These are phyloP conservation scores for Colletotrichum sidae DNA, from an alignment of 2,329 filamentous ascomycete species.

Conservation along the genomic window DNA sequence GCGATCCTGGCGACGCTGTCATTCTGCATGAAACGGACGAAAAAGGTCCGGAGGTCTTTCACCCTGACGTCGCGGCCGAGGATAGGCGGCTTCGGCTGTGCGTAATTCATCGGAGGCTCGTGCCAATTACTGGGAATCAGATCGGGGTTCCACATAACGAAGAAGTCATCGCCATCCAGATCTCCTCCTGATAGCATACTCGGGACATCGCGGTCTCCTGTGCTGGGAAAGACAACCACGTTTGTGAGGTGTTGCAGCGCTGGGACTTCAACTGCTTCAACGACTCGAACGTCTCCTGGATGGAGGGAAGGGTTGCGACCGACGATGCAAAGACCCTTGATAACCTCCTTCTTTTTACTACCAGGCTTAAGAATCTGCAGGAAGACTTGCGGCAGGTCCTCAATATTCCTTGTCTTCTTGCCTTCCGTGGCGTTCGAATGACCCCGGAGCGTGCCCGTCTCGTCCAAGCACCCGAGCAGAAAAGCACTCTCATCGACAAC, in stretches of 20 bases:
- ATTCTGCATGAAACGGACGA: slow-evolving; percentile 93
- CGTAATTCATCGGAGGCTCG: slow-evolving; percentile 81
- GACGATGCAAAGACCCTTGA: slow-evolving; percentile 83
- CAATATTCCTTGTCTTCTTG: slow-evolving; percentile 54
- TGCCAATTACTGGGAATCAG: slow-evolving; percentile 80
- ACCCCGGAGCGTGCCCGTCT: slow-evolving; percentile 80
- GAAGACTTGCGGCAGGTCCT: slow-evolving; percentile 85
- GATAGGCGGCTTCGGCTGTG: slow-evolving; percentile 65
- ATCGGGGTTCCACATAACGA: slow-evolving; percentile 88
- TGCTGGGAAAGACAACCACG: slow-evolving; percentile 88
- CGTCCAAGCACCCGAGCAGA: slow-evolving; percentile 88
- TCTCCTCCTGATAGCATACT: slow-evolving; percentile 98
- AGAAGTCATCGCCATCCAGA: slow-evolving; percentile 94
- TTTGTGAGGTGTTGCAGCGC: slow-evolving; percentile 82
- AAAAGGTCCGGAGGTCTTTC: slow-evolving; percentile 83
- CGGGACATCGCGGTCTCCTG: slow-evolving; percentile 84
- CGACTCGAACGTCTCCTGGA: slow-evolving; percentile 89
- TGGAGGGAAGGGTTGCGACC: slow-evolving; percentile 95
- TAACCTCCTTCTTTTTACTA: slow-evolving; percentile 65
- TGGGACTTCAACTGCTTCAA: slow-evolving; percentile 82
- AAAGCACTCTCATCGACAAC: slow-evolving; percentile 86
- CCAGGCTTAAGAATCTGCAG: slow-evolving; percentile 77
- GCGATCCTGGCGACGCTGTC: slow-evolving; percentile 86
- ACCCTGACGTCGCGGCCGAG: slow-evolving; percentile 74
- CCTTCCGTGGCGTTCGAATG: slow-evolving; percentile 66